Evolutionary conservation across 306 rosid species (phyloP), one percentile per base, ranked within the genome.

Genomic region (Heteromeles arbutifolia): DNA sequence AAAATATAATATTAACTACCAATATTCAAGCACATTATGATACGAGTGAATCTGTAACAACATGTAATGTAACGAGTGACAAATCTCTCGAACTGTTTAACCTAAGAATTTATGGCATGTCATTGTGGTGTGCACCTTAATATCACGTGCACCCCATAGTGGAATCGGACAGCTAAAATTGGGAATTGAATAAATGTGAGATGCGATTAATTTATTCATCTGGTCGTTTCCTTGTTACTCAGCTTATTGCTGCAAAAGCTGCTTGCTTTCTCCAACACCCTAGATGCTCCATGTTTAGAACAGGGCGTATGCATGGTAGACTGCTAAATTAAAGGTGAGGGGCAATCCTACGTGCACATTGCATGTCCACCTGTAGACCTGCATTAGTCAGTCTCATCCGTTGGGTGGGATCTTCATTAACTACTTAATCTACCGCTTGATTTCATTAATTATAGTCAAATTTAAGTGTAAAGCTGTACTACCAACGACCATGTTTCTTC

Each of bases 81-180:
- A 39, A 39, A 11, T 39, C 43, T 39, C 43, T 8, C 43, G 11
- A 39, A 39, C 8, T 39, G 43, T 11, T 34, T 39, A 22, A 7
- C 53, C 4, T 57, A 54, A 14, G 24, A 79, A 43, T 19, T 18
- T 62, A 17, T 39, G 43, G 6, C 3, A n/a, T 25, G 8, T 34
- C 41, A 37, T 37, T 37, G 9, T 37, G 41, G 41, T 26, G 73
- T 28, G 85, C 65, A 67, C 77, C 70, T 64, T 29, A 4, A 4
- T 22, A 43, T 78, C 83, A 66, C 85, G 62, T 50, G 78, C 58
- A 50, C 11, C 57, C 79, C 28, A n/a, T 56, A n/a, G 62, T 9
- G 8, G 17, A 25, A 24, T 45, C 34, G 45, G 26, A 25, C 26
- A 19, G 34, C 68, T 32, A 32, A 18, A 31, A 31, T 56, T 32